phyloP scores from a whole-genome alignment of 805 yeast species.

The Sporopachydermia quercuum region DNA sequence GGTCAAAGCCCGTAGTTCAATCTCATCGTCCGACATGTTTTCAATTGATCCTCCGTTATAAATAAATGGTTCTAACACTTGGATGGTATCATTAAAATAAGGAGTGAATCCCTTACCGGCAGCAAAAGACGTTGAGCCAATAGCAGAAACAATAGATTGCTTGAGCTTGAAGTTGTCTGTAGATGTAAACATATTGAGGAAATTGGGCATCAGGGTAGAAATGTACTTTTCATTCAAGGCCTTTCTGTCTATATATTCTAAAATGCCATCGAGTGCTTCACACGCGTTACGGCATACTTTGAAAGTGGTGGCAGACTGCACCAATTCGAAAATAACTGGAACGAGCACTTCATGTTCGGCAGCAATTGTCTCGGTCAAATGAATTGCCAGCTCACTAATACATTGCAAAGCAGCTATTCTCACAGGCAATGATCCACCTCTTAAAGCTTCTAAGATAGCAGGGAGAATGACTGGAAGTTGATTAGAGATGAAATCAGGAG shows the following conservation, averaged over 20 bases:
- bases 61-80: conserved; percentile 69
- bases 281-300: conserved; percentile 86
- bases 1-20: conserved; percentile 81
- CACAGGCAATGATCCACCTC: conserved; percentile 60
- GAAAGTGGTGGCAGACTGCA: conserved; percentile 72
- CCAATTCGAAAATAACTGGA: conserved; percentile 75
- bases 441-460: conserved; percentile 58
- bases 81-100: conserved; percentile 69
- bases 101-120: conserved; percentile 82
- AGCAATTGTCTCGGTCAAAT: conserved; percentile 74
- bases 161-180: conserved; percentile 50
- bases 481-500: conserved; percentile 79
- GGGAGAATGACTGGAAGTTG: conserved; percentile 65
- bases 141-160: conserved; percentile 79
- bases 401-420: conserved; percentile 78
- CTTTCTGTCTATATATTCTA: conserved; percentile 83
- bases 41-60: conserved; percentile 48
- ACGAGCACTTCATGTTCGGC: conserved; percentile 69
- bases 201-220: conserved; percentile 80
- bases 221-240: conserved; percentile 64
- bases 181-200: conserved; percentile 67
- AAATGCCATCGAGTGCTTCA: conserved; percentile 76
- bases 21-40: conserved; percentile 76
- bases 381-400: conserved; percentile 61
- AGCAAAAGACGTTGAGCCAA: conserved; percentile 94